A percentile compares a stretch with the other conserved stretches of the same genome.
Evolutionary conservation across 2,329 filamentous ascomycete genomes (phyloP).

Genomic region (Torrubiella hemipterigena): DNA sequence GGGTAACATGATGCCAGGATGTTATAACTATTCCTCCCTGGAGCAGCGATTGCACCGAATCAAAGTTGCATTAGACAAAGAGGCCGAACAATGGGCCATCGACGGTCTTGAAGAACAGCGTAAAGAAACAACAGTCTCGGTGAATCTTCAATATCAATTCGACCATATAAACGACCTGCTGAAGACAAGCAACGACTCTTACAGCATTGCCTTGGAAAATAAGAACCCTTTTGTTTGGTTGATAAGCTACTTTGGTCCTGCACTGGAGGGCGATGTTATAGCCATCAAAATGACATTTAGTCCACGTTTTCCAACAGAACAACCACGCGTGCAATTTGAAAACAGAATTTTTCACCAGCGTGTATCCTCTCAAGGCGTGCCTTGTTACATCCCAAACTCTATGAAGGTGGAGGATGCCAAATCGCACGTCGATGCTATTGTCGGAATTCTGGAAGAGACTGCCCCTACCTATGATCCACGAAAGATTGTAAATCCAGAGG

Average conservation of each 20-base stretch:
- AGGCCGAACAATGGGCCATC: slow-evolving; percentile 58
- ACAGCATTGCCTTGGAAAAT: slow-evolving; percentile 66
- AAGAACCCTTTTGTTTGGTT: slow-evolving; percentile 84
- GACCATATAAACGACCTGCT: slow-evolving; percentile 70
- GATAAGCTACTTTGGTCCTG: slow-evolving; percentile 78
- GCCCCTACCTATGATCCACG: slow-evolving; percentile 81
- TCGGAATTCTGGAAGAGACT: slow-evolving; percentile 76
- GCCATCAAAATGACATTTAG: slow-evolving; percentile 70
- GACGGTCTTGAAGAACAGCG: slow-evolving; percentile 53
- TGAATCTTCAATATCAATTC: slow-evolving; percentile 73
- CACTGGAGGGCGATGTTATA: slow-evolving; percentile 84
- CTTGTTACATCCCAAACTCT: slow-evolving; percentile 64
- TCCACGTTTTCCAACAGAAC: slow-evolving; percentile 74
- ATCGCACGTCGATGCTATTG: slow-evolving; percentile 73
- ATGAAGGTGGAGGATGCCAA: slow-evolving; percentile 61
- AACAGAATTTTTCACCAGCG: slow-evolving; percentile 81
- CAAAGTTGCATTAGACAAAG: slow-evolving; percentile 57
- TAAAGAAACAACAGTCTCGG: slow-evolving; percentile 63
- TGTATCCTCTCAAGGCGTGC: slow-evolving; percentile 65
- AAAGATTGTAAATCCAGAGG: slow-evolving; percentile 76
- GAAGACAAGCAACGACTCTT: slow-evolving; percentile 56
- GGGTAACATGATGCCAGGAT: slow-evolving; percentile 75
- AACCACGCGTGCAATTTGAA: slow-evolving; percentile 72
- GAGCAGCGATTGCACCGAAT: slow-evolving; percentile 57
- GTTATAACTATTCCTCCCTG: slow-evolving; percentile 69